Evolutionary conservation across 75 land plant species (phyloP).

Genomic region (Selaginella tamariscina): DNA sequence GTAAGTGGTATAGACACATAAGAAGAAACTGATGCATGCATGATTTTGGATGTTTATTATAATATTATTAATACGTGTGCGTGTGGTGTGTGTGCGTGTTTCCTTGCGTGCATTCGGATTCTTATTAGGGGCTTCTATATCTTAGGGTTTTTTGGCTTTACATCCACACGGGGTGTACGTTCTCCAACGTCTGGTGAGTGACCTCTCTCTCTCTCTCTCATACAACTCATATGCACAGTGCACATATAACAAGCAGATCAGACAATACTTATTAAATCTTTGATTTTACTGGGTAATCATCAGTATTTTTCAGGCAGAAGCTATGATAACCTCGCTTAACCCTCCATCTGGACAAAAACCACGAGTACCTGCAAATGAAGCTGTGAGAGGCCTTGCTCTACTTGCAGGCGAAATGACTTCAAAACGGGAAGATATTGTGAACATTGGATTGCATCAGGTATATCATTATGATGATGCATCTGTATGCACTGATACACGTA

Average conservation of each 20-base stretch:
- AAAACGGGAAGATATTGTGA: conserved; percentile 4
- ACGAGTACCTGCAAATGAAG: conserved; percentile 20
- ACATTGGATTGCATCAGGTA: background rate
- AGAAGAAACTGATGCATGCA: too few species aligned
- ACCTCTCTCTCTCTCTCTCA: background rate
- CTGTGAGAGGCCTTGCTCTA: conserved; percentile 18
- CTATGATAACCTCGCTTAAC: conserved; percentile 19
- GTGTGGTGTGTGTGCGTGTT: too few species aligned
- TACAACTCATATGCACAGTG: too few species aligned
- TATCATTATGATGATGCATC: background rate
- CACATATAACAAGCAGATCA: too few species aligned
- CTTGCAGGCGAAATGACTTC: conserved; percentile 19
- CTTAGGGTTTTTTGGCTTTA: conserved; percentile 15
- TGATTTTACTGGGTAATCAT: background rate
- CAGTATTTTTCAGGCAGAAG: conserved; percentile 17
- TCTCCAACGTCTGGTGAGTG: conserved; percentile 25
- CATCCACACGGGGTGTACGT: conserved; percentile 28
- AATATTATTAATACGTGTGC: too few species aligned
- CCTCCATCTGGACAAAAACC: conserved; percentile 20
- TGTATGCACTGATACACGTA: background rate
- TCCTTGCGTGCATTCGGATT: too few species aligned
- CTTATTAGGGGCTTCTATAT: too few species aligned
- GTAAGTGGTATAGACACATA: conserved; percentile 17
- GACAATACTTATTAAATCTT: background rate
- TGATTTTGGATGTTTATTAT: background rate